A percentile compares a stretch with the other conserved stretches of the same genome.
Evolutionary conservation across 2,329 filamentous ascomycete genomes (phyloP).

Genomic region (Neopestalotiopsis sp.): DNA sequence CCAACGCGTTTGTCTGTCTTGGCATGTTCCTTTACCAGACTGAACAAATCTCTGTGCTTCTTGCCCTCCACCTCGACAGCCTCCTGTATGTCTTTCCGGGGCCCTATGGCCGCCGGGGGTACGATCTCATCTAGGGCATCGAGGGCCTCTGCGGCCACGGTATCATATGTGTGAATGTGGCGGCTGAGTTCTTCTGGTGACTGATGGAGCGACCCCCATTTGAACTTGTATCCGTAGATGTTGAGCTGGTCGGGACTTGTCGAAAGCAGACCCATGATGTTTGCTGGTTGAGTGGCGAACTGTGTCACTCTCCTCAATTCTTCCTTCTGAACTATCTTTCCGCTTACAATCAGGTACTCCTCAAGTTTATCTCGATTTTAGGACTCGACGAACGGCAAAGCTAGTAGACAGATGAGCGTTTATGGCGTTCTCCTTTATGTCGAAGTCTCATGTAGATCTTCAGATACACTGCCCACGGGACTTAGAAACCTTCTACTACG

Average conservation of each 20-base stretch:
- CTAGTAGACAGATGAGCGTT: too few relatives aligned
- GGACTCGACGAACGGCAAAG: too few relatives aligned
- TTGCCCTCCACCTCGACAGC: slow-evolving; percentile 33
- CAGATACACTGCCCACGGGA: too few relatives aligned
- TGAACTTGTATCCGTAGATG: slow-evolving; percentile 70
- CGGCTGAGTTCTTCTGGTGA: slow-evolving; percentile 62
- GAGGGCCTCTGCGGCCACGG: slow-evolving; percentile 68
- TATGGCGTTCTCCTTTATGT: too few relatives aligned
- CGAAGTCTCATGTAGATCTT: too few relatives aligned
- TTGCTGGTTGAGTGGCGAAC: neutral
- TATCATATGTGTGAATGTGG: slow-evolving; percentile 71
- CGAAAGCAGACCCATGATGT: slow-evolving; percentile 13
- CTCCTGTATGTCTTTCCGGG: slow-evolving; percentile 12
- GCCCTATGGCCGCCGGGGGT: slow-evolving; percentile 38
- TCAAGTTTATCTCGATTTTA: too few relatives aligned
- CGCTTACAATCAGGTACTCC: too few relatives aligned
- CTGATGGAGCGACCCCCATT: slow-evolving; percentile 70
- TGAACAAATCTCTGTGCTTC: slow-evolving; percentile 63
- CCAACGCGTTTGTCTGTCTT: slow-evolving; percentile 57
- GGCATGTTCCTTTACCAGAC: slow-evolving; percentile 63
- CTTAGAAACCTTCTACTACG: too few relatives aligned
- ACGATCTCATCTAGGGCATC: slow-evolving; percentile 67
- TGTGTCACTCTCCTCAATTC: neutral
- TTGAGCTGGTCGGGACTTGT: slow-evolving; percentile 14
- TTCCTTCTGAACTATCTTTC: neutral